Evolutionary conservation across 768 basidiomycete genomes (phyloP), one percentile per base, ranked within the genome.

Genomic region (Lentinus brumalis): DNA sequence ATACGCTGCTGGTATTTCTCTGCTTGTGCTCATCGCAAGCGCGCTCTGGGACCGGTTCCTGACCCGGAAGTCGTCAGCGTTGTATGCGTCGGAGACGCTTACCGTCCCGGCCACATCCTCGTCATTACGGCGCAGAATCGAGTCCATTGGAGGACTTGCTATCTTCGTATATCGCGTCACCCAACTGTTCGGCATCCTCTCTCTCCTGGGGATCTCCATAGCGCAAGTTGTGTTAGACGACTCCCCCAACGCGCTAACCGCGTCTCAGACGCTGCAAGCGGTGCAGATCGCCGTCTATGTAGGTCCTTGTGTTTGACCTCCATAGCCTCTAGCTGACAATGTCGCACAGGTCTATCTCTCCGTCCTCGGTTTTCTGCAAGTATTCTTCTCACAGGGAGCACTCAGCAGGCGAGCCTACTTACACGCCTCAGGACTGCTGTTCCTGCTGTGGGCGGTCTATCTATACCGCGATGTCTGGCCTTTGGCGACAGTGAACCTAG

Each of bases 391-490:
- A 5, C 65, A 69, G 2, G 61, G 70, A 2, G 63, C 64, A 0
- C 15, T 71, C 1, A 70, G 70, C 9, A 32, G 61, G 9, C 66
- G 68, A 10, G 63, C 72, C 4, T 70, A 68, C 60, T 62, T 67
- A 6, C 78, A 78, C 57, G 67, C 75, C 32, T 69, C 71, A 49
- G 65, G 66, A 46, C 68, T 79, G 5, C 67, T 79, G 5, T 53
- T 77, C 21, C 56, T 68, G 40, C 68, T 67, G 2, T 78, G 72
- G 66, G 58, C 52, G 14, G 68, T 78, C 7, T 80, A 75, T 62
- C 62, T 68, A 12, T 79, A 78, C 63, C 71, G 79, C 26, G 66
- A 70, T 30, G 38, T 82, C 4, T 80, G 72, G 70, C 80, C 80
- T 2, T 62, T 80, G 0, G 67, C 71, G 15, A 79, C 78, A 0